Percentiles rank a stretch among this genome's conserved stretches.
Conservation (phyloP, 2,329 filamentous ascomycete genomes). For the Periconia sp. region DNA sequence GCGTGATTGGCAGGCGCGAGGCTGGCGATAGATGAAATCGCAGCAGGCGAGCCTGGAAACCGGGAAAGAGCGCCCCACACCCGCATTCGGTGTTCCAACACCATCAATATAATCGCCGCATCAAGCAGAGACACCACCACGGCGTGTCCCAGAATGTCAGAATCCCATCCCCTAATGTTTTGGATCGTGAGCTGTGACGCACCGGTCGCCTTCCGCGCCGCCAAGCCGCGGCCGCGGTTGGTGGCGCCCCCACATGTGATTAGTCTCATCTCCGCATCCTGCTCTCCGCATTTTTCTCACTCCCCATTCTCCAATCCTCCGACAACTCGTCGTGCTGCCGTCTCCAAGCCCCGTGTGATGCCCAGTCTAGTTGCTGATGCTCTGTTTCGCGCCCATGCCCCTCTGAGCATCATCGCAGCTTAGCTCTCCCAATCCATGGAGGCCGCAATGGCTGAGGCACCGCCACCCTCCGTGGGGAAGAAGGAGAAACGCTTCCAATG, state of each 20-base stretch:
- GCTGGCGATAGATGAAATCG: conserved; percentile 5
- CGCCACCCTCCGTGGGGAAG: conserved; percentile 30
- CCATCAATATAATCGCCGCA: conserved; percentile 13
- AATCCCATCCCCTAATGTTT: conserved; percentile 3
- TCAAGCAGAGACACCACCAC: background rate
- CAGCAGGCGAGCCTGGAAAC: conserved; percentile 6
- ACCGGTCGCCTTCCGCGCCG: conserved; percentile 7
- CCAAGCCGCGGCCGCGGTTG: conserved; percentile 21
- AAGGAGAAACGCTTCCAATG: conserved; percentile 46
- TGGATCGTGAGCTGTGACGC: conserved; percentile 13
- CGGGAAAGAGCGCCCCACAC: conserved; percentile 18
- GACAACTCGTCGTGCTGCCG: conserved; percentile 2
- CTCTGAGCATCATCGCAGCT: too few relatives aligned
- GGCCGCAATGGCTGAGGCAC: conserved; percentile 22
- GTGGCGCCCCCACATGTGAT: conserved; percentile 30
- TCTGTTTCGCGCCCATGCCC: too few relatives aligned
- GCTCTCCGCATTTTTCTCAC: conserved; percentile 28
- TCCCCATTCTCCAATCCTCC: conserved; percentile 18
- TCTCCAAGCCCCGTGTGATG: conserved; percentile 18
- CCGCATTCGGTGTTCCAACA: conserved; percentile 13
- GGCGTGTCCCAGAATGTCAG: conserved; percentile 8
- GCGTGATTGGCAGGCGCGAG: conserved; percentile 4
- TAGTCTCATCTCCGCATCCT: conserved; percentile 21
- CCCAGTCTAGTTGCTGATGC: conserved; percentile 12
- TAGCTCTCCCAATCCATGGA: too few relatives aligned